Evolutionary conservation across 2,329 filamentous ascomycete species (phyloP), one percentile per base, ranked within the genome.

Genomic region (Tolypocladium nubicola): DNA sequence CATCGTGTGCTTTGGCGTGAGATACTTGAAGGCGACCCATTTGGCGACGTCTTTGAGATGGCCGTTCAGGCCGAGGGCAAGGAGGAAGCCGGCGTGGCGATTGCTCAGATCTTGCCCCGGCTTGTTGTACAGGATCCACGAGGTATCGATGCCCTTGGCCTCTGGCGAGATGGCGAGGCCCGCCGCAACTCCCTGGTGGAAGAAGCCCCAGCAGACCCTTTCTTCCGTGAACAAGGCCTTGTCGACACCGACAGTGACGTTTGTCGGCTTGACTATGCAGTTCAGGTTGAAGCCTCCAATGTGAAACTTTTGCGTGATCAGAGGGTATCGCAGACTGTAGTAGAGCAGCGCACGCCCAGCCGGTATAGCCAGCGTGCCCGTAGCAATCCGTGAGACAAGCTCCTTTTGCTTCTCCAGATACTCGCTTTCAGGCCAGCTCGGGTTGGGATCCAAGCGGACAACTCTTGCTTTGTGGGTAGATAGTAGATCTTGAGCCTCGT

Each of bases 1-100:
- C 94, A 99, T 99, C 33, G 92, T 96, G 71, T 99, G 95, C 67
- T 99, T 99, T 1, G 94, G 93, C 0, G 94, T 99, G n/a, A 99
- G 77, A 64, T 99, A 99, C 68, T 97, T 97, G 80, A 97, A 99
- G 10, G 92, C 93, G 49, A 99, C 87, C 93, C 94, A 99, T 75
- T 97, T 97, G 3, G 94, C 94, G 35, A 99, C 82, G 9, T 85
- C 88, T 64, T 90, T 94, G n/a, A 99, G 77, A 73, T 99, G 95
- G 0, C 94, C 95, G 65, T 97, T 97, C 30, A 99, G 77, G 4
- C 94, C 94, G 5, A 99, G 79, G 5, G 91, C 94, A 0, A 99
- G 79, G 49, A 99, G 75, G 61, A 99, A 94, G 0, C 94, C 94
- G 37, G 94, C 95, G 70, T 99, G 94, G n/a, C 94, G 84, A 68